These are phyloP conservation scores for Apophysomyces ossiformis DNA, from an alignment of 371 early-diverging fungal genomes.

Conservation along the genomic window DNA sequence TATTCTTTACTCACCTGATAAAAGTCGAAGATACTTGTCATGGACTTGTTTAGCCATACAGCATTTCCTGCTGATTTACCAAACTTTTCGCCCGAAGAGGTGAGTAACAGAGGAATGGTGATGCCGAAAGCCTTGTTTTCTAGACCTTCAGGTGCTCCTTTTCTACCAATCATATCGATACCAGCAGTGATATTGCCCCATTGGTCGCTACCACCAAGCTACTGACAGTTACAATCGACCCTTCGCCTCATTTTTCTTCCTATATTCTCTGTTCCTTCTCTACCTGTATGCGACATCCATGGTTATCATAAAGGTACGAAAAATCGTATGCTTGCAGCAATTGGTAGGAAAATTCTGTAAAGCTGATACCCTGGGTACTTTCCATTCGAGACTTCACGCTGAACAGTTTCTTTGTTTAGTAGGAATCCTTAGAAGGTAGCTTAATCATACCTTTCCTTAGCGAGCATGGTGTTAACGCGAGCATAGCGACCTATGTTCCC, in stretches of 20 bases:
- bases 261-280: neutral
- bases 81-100: slow-evolving; percentile 91
- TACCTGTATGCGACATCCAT: slow-evolving; percentile 75
- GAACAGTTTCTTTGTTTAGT: neutral
- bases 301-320: slow-evolving; percentile 75
- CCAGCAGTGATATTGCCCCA: slow-evolving; percentile 98
- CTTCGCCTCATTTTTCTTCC: neutral
- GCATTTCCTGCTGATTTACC: slow-evolving; percentile 97
- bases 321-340: slow-evolving; percentile 95
- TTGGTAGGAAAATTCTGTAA: slow-evolving; percentile 97
- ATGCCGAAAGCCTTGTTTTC: slow-evolving; percentile 72
- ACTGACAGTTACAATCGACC: slow-evolving; percentile 13
- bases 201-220: slow-evolving; percentile 97
- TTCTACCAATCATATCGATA: slow-evolving; percentile 85
- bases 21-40: slow-evolving; percentile 86
- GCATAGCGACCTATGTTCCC: slow-evolving; percentile 79
- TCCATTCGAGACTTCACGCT: slow-evolving; percentile 80
- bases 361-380: slow-evolving; percentile 87
- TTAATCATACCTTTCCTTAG: slow-evolving; percentile 73
- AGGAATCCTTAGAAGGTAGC: no score
- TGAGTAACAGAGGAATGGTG: slow-evolving; percentile 89
- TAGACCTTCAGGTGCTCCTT: slow-evolving; percentile 26
- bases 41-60: slow-evolving; percentile 85
- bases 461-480: slow-evolving; percentile 86
- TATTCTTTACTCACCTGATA: slow-evolving; percentile 72